Evolutionary conservation across 2,329 filamentous ascomycete genomes (phyloP).

Genomic region (Ophiostoma montium): DNA sequence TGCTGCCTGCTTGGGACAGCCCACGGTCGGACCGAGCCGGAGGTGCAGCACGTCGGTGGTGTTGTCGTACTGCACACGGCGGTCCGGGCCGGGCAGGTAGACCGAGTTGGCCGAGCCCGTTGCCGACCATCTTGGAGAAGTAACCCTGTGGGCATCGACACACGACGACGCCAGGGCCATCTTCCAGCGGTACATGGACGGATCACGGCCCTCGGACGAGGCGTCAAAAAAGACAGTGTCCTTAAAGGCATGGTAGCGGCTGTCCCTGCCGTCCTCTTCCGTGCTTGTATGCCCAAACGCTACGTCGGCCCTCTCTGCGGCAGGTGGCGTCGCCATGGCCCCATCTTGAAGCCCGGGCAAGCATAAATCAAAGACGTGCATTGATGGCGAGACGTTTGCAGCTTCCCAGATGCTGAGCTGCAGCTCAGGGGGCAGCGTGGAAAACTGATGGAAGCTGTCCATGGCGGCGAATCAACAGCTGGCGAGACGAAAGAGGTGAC

Average conservation of each 20-base stretch:
- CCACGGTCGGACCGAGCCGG: constrained; percentile 10
- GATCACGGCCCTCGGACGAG: background rate
- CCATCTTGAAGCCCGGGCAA: constrained; percentile 4
- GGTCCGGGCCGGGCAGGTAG: background rate
- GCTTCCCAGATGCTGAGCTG: constrained; percentile 15
- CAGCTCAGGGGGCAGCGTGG: constrained; percentile 14
- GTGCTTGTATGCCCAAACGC: background rate
- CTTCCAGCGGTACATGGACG: constrained; percentile 9
- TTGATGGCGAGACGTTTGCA: constrained; percentile 10
- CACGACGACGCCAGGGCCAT: constrained; percentile 8
- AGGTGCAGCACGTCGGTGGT: constrained; percentile 18
- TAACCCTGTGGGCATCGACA: constrained; percentile 5
- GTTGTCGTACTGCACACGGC: constrained; percentile 15
- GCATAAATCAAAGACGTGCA: constrained; percentile 15
- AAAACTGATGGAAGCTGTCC: constrained; percentile 11
- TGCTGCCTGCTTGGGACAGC: constrained; percentile 7
- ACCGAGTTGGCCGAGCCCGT: too few relatives aligned
- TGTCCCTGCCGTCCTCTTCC: background rate
- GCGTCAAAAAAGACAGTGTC: constrained; percentile 6
- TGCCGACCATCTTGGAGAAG: background rate
- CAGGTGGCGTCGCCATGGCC: background rate
- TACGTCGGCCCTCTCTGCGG: background rate
- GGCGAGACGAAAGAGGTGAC: too few relatives aligned
- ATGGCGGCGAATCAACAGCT: too few relatives aligned
- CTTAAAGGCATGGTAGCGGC: constrained; percentile 1